Evolutionary conservation across 176 grass and related monocot genomes (phyloP).

Genomic region (Phyllostachys edulis): DNA sequence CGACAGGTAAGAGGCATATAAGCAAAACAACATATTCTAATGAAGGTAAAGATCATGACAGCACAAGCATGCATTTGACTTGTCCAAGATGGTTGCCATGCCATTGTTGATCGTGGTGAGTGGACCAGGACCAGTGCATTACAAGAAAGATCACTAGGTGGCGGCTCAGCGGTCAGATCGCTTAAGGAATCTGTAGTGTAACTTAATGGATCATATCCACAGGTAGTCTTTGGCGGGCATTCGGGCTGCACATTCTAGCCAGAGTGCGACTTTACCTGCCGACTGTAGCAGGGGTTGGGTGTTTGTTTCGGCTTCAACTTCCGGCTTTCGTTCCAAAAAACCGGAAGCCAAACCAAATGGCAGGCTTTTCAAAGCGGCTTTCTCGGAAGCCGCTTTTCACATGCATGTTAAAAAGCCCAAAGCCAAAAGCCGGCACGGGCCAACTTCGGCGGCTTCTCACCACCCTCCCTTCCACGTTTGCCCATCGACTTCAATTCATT

Average conservation of each 20-base stretch:
- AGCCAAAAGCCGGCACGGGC: no score
- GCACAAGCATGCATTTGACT: neutral
- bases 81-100: neutral
- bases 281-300: no score
- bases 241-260: neutral
- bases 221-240: neutral
- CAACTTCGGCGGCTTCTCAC: no score
- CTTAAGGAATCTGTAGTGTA: neutral
- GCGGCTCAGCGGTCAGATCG: neutral
- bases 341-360: no score
- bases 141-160: neutral
- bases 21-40: neutral
- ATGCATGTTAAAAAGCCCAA: no score
- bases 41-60: neutral
- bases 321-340: no score
- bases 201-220: slow-evolving; percentile 1
- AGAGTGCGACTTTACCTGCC: neutral
- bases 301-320: no score
- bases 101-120: neutral
- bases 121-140: neutral
- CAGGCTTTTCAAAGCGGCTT: no score
- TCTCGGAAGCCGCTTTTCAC: no score
- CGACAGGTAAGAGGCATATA: neutral
- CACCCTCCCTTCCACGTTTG: no score
- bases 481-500: no score